Evolutionary conservation across 2,329 filamentous ascomycete genomes (phyloP), one percentile per base, ranked within the genome.

Genomic region (Daldinia sp.): DNA sequence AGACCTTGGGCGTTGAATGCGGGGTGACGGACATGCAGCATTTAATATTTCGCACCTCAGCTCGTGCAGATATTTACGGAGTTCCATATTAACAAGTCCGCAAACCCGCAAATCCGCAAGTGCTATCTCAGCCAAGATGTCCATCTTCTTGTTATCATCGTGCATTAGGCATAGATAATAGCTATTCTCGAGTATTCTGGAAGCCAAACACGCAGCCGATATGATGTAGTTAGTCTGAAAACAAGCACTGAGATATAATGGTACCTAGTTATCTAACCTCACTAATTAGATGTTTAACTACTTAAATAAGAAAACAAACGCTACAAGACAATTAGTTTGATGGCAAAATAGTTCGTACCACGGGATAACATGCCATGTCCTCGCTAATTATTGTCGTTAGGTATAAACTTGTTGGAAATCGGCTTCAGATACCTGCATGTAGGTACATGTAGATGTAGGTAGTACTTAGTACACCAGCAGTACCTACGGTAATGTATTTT

Each of bases 21-120:
- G 69, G 69, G 69, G 67, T 71, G 69, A 67, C 59, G 62, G 60
- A 61, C 59, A 12, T 63, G 50, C 44, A 63, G 48, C 35, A 48
- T 44, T 68, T 33, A 54, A 51, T 23, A 39, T 59, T 10, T 51
- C 53, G 28, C 65, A 58, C 28, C 60, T 66, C 63, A 67, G 48
- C 63, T 62, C 41, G 23, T 10, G 12, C 15, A 61, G 13, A 44
- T 37, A 63, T 20, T 44, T 63, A 60, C 61, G 66, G 69, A 66
- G 44, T 67, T 69, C 54, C 60, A 60, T 65, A 15, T 15, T 26
- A 48, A 50, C 54, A 54, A 55, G 67, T 64, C 67, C 67, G 57
- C 35, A 60, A 26, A 23, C 62, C 67, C 67, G 57, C 35, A 58
- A 18, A 30, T 48, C 28, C 28, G 48, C 44, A n/a, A 54, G 28